Base-by-base conservation (phyloP, 2,329 filamentous ascomycete genomes). In the Thielaviopsis euricoi region DNA sequence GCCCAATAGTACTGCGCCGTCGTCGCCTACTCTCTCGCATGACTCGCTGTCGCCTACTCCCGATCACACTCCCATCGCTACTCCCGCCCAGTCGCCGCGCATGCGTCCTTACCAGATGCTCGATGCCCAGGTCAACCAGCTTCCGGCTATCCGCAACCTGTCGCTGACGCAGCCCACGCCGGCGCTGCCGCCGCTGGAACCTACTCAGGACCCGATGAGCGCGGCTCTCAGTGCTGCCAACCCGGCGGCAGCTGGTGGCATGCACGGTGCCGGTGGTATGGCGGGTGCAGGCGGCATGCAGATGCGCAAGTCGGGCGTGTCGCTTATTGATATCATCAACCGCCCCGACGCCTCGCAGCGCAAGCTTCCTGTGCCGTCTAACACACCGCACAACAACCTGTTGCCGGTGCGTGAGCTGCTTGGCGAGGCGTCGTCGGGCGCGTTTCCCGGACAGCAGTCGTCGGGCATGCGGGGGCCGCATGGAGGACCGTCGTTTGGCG, bases 1-100 rank as follows among this genome's bases (percentile, higher is more conserved):
- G 40, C 93, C 91, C 56, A 89, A 94, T 72, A 96, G 90, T 9
- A 97, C 91, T 1, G 91, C 91, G 53, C 93, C 93, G 21, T 95
- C 91, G 25, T 97, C 91, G 33, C 91, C 91, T 25, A 96, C 90
- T 3, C 95, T 96, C 70, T 96, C 91, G 1, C 89, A 96, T 72
- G 89, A 95, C 71, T 96, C 91, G 12, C 79, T 91, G 52, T 97
- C 91, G 10, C 93, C 91, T 4, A 98, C 91, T 1, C 93, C 91
- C 12, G 91, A 97, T 67, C 90, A 96, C 74, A 97, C 93, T n/a
- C 91, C 91, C n/a, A 82, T 97, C 58, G 91, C 90, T 26, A 98
- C 91, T 5, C 91, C 91, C 4, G 91, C 90, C 50, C 93, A 97
- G 71, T 96, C 90, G 19, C 93, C 93, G 55, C 87, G 93, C 50